These are phyloP conservation scores for Mortierella sp. DNA, from an alignment of 371 early-diverging fungal genomes.

Conservation along the genomic window DNA sequence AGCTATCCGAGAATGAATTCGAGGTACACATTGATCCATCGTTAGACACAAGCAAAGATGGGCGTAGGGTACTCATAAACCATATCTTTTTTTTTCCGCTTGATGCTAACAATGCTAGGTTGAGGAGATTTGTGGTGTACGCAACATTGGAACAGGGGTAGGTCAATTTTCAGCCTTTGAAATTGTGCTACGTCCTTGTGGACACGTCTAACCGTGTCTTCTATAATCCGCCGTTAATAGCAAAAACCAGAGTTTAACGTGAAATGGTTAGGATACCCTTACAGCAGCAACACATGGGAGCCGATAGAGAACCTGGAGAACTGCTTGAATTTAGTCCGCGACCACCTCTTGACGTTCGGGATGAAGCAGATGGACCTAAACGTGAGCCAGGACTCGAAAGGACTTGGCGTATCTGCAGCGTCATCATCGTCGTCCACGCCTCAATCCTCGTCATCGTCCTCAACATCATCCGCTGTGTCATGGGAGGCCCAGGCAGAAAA, in stretches of 20 bases:
- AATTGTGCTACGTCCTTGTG: neutral
- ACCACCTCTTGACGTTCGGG: neutral
- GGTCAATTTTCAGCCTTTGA: too few relatives aligned
- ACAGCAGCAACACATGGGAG: slow-evolving; percentile 7
- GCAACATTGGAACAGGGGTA: too few relatives aligned
- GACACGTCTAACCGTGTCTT: neutral
- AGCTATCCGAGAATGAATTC: too few relatives aligned
- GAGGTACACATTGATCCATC: too few relatives aligned
- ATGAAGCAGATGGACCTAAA: too few relatives aligned
- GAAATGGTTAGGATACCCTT: slow-evolving; percentile 3
- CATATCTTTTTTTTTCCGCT: too few relatives aligned
- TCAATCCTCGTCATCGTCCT: neutral
- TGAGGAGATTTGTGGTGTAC: too few relatives aligned
- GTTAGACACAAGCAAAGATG: too few relatives aligned
- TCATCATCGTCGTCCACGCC: neutral
- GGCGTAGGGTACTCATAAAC: too few relatives aligned
- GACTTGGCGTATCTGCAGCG: neutral
- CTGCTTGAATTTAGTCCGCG: neutral
- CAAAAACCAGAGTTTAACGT: slow-evolving; percentile 3
- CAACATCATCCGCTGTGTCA: neutral
- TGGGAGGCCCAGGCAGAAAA: neutral
- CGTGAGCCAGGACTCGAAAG: too few relatives aligned
- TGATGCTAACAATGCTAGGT: too few relatives aligned
- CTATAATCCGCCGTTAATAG: neutral
- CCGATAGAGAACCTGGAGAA: slow-evolving; percentile 8